Evolutionary conservation across 73 alveolate genomes (phyloP).

Genomic region (Breviolum minutum): DNA sequence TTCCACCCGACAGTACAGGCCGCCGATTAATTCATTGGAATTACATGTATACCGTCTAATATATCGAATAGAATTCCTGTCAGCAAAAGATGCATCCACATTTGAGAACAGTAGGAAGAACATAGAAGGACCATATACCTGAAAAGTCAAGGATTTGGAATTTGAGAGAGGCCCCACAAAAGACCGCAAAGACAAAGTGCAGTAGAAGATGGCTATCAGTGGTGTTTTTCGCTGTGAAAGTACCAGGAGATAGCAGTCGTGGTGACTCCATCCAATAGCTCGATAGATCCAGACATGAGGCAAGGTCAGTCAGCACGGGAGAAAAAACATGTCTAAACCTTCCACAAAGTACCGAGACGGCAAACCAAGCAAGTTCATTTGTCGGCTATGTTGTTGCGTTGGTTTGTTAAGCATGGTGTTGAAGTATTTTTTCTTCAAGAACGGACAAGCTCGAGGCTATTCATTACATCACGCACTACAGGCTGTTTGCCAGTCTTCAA

Average conservation of each 20-base stretch:
- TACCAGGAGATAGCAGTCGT: slow-evolving; percentile 45
- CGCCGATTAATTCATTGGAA: neutral
- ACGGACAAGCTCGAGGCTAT: neutral
- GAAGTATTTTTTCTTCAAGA: too few species aligned
- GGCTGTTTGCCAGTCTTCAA: slow-evolving; percentile 38
- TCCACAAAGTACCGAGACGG: neutral
- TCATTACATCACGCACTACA: neutral
- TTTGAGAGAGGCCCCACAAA: too few species aligned
- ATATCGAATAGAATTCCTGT: too few species aligned
- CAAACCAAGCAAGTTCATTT: too few species aligned
- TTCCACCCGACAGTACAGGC: slow-evolving; percentile 40
- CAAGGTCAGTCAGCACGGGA: neutral
- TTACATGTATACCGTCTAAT: neutral
- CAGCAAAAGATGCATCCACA: too few species aligned
- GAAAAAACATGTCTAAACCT: neutral
- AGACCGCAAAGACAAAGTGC: too few species aligned
- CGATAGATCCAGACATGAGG: slow-evolving; percentile 72
- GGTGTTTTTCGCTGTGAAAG: neutral
- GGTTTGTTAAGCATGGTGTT: too few species aligned
- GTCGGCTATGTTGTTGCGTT: too few species aligned
- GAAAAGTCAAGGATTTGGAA: too few species aligned
- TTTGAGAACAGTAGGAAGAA: too few species aligned
- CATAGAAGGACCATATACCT: too few species aligned
- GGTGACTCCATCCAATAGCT: slow-evolving; percentile 76
- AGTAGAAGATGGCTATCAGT: too few species aligned